These are phyloP conservation scores for Eucalyptus microcorys DNA, from an alignment of 345 rosid species.

Conservation along the genomic window DNA sequence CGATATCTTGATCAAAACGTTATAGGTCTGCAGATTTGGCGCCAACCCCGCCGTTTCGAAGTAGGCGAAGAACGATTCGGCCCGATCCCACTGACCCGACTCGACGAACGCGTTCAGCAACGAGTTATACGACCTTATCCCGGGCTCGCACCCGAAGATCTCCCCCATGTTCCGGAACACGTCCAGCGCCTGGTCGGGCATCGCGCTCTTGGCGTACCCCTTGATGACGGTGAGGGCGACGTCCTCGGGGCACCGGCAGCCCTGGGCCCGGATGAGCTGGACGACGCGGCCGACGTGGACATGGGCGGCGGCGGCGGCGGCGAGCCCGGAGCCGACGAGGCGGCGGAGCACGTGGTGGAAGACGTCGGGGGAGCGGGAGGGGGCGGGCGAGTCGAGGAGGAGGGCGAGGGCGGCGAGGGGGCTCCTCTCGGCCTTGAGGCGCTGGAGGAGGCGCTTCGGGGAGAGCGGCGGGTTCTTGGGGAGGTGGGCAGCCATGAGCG, in stretches of 20 bases:
- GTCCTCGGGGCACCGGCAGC: constrained; percentile 68
- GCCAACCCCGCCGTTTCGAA: constrained; percentile 30
- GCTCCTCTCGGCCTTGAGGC: constrained; percentile 52
- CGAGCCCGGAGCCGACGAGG: constrained; percentile 25
- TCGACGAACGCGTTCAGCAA: constrained; percentile 53
- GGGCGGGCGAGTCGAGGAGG: constrained; percentile 53
- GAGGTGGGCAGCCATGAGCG: constrained; percentile 36
- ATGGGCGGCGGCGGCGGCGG: background rate
- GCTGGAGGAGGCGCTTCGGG: constrained; percentile 42
- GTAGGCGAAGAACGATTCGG: constrained; percentile 36
- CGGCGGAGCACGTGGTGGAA: constrained; percentile 80
- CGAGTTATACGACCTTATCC: constrained; percentile 56
- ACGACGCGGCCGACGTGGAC: constrained; percentile 37
- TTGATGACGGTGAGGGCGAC: constrained; percentile 55
- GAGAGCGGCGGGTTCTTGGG: constrained; percentile 35
- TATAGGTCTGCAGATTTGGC: constrained; percentile 67
- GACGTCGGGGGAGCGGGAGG: constrained; percentile 42
- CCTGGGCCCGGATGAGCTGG: constrained; percentile 38
- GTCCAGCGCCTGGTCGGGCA: constrained; percentile 52
- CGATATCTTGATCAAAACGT: constrained; percentile 61
- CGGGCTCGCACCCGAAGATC: constrained; percentile 66
- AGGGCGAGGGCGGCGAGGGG: constrained; percentile 36
- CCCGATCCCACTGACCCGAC: constrained; percentile 41
- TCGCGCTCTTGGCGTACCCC: constrained; percentile 46
- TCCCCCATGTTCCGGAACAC: constrained; percentile 52